A percentile compares a stretch with the other conserved stretches of the same genome.
Evolutionary conservation across 495 filamentous ascomycete species (phyloP).

Genomic region (Penicilliopsis zonata): DNA sequence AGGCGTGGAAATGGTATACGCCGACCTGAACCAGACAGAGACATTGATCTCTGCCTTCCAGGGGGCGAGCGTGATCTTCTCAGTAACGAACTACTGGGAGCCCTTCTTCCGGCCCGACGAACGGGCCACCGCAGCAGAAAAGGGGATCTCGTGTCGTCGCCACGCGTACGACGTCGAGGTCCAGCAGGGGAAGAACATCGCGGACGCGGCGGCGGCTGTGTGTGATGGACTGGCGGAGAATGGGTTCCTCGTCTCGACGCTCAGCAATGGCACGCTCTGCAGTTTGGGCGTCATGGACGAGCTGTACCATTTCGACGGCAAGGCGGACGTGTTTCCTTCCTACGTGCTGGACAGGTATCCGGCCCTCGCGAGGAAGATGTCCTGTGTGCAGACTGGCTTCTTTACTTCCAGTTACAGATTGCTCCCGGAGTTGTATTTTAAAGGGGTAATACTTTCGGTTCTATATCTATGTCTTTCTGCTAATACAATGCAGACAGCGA

Average conservation of each 20-base stretch:
- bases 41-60: slow-evolving; percentile 26
- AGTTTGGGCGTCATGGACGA: slow-evolving; percentile 18
- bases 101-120: slow-evolving; percentile 18
- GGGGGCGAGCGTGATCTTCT: slow-evolving; percentile 35
- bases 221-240: slow-evolving; percentile 27
- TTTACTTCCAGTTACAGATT: slow-evolving; percentile 27
- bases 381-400: slow-evolving; percentile 32
- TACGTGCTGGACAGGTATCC: slow-evolving; percentile 23
- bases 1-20: slow-evolving; percentile 31
- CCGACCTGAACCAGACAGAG: slow-evolving; percentile 27
- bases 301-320: slow-evolving; percentile 30
- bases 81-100: slow-evolving; percentile 40
- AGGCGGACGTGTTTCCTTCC: slow-evolving; percentile 18
- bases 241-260: slow-evolving; percentile 23
- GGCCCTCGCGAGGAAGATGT: slow-evolving; percentile 28
- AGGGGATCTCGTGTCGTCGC: slow-evolving; percentile 21
- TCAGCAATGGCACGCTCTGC: slow-evolving; percentile 19
- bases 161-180: slow-evolving; percentile 37
- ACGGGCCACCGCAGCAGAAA: slow-evolving; percentile 6
- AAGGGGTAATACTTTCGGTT: slow-evolving; percentile 11
- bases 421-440: slow-evolving; percentile 25
- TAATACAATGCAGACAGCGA: slow-evolving; percentile 13
- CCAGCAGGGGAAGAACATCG: slow-evolving; percentile 35
- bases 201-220: slow-evolving; percentile 33
- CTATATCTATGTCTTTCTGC: not conserved